phyloP scores from a whole-genome alignment of 345 rosid genomes.

The Turritis glabra region DNA sequence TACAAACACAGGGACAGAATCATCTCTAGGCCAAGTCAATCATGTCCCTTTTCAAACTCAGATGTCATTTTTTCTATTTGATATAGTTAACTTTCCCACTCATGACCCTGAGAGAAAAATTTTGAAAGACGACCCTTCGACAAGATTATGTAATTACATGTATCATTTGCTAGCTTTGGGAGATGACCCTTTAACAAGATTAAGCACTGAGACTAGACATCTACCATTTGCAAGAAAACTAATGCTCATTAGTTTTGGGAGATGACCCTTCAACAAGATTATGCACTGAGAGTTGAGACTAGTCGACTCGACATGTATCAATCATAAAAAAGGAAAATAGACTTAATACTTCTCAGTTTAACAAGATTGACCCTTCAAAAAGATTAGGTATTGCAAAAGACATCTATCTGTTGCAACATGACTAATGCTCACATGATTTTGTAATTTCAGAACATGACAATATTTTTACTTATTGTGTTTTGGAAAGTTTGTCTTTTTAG shows the following conservation, averaged over 20 bases:
- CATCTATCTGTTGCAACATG: too few species aligned
- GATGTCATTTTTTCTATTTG: neutral
- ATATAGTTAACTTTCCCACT: neutral
- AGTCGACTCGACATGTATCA: neutral
- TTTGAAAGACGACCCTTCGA: neutral
- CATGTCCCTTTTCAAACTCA: neutral
- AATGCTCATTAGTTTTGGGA: too few species aligned
- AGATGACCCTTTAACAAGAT: conserved; percentile 16
- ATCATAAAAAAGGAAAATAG: neutral
- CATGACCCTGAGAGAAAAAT: neutral
- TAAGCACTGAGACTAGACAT: conserved; percentile 1
- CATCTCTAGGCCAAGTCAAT: conserved; percentile 21
- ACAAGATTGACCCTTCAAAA: neutral
- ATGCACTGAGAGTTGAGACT: neutral
- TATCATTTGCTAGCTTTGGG: neutral
- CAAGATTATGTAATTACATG: neutral
- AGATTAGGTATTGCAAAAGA: neutral
- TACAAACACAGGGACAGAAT: neutral
- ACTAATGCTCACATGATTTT: neutral
- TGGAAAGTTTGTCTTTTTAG: neutral
- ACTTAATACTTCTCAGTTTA: neutral
- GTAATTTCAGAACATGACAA: neutral
- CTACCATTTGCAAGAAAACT: neutral
- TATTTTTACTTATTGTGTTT: too few species aligned
- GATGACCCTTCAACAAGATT: conserved; percentile 10